Evolutionary conservation across 306 rosid genomes (phyloP), one percentile per base, ranked within the genome.

Genomic region (Ziziphus jujuba): DNA sequence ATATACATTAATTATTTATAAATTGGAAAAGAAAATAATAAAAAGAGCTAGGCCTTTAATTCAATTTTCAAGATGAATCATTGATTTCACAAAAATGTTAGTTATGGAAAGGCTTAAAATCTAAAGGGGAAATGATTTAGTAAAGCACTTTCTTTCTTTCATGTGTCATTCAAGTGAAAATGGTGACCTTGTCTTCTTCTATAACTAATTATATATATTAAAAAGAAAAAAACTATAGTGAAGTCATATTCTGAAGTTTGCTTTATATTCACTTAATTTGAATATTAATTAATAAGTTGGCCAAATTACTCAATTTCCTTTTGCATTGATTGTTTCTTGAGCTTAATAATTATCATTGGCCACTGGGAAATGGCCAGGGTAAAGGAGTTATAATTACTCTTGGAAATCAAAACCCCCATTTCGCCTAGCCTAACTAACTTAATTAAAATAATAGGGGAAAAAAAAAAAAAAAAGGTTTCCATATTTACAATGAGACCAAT

Each of bases 191-290:
- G 80, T 77, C 87, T 40, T 69, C 52, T 71, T 75, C 67, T 63
- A 53, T 63, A 67, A 74, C 75, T 74, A 21, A 52, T 56, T 49
- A n/a, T 16, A 44, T 38, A 25, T 7, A 48, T 9, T 40, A 9
- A 8, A 4, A 8, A 10, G 10, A 40, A 8, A 10, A 10, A 40
- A 40, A 40, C 45, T 40, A 40, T 57, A 43, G 7, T 0, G 14
- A 34, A 7, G 63, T 72, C 63, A 21, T 47, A 47, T 49, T 66
- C 72, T 5, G 5, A 40, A 24, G 57, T 70, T 78, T 87, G 88
- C 88, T 83, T 85, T 61, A 44, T 38, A 36, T 72, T 81, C 81
- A 88, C 87, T 83, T 77, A 81, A 61, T 49, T 4, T 54, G 50
- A 21, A 47, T 50, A 8, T 23, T 57, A 57, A 22, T 55, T 44